Conservation (phyloP, 176 grass and related monocot genomes). For the Carex littledalei region DNA sequence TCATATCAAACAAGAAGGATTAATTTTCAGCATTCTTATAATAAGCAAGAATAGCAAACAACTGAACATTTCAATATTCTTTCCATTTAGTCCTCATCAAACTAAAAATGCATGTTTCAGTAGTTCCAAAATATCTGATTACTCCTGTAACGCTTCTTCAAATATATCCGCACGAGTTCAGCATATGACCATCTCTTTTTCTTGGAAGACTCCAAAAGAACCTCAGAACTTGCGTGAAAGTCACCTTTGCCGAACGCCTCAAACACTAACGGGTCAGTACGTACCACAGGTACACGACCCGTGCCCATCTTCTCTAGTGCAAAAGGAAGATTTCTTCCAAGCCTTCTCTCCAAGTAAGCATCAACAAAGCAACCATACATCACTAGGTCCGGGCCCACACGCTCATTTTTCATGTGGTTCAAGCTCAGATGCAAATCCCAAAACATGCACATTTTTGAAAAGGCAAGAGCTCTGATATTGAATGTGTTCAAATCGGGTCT, state of each 20-base stretch:
- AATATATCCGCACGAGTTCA: conserved; percentile 45
- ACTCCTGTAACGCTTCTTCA: conserved; percentile 56
- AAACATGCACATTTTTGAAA: conserved; percentile 94
- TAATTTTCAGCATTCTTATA: no score
- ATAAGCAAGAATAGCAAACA: no score
- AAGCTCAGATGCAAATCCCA: conserved; percentile 89
- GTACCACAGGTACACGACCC: conserved; percentile 28
- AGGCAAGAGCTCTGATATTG: conserved; percentile 59
- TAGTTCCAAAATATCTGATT: conserved; percentile 96
- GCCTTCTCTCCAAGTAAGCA: conserved; percentile 65
- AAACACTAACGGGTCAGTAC: conserved; percentile 57
- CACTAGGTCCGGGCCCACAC: conserved; percentile 59
- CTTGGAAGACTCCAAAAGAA: conserved; percentile 38
- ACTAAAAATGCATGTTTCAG: no score
- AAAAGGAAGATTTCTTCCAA: conserved; percentile 58
- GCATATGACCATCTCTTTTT: conserved; percentile 58
- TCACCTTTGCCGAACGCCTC: conserved; percentile 75
- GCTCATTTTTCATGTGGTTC: conserved; percentile 69
- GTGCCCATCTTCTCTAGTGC: conserved; percentile 46
- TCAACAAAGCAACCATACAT: conserved; percentile 77
- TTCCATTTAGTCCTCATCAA: no score
- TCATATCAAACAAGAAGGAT: no score
- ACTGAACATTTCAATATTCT: no score
- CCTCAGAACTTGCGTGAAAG: conserved; percentile 70
- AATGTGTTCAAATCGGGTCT: conserved; percentile 74